phyloP scores from a whole-genome alignment of 139 green algal species.

The Chlorella sp. region DNA sequence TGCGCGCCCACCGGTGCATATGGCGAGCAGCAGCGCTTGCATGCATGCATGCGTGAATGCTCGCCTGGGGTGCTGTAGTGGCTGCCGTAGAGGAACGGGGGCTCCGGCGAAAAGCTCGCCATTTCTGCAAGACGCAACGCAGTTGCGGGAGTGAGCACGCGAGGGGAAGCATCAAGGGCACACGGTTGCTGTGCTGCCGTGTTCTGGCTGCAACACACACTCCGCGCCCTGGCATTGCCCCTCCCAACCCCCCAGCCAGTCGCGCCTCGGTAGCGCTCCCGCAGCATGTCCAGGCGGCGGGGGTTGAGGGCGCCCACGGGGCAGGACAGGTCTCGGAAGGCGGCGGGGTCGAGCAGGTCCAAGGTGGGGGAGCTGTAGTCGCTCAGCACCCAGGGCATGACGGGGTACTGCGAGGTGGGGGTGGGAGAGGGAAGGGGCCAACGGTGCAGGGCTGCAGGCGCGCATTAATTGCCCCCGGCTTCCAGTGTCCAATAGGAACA shows the following conservation, averaged over 20 bases:
- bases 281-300: constrained; percentile 74
- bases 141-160: neutral
- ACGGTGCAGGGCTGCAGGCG: neutral
- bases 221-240: no score
- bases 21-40: no score
- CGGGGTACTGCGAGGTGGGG: neutral
- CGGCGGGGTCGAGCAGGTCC: constrained; percentile 68
- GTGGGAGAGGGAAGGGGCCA: neutral
- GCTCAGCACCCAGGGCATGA: constrained; percentile 90
- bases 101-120: constrained; percentile 48
- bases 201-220: no score
- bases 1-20: no score
- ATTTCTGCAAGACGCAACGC: constrained; percentile 28
- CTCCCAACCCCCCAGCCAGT: neutral
- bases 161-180: neutral
- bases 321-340: constrained; percentile 88
- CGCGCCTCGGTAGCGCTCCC: constrained; percentile 54
- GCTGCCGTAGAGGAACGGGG: constrained; percentile 93
- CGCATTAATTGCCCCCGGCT: no score
- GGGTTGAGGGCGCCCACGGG: constrained; percentile 92
- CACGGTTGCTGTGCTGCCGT: neutral
- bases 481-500: no score
- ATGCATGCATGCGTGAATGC: neutral
- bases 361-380: constrained; percentile 79
- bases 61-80: constrained; percentile 91